Percentiles rank a stretch among this genome's conserved stretches.
Conservation (phyloP, 768 basidiomycete species). For the Psilocybe cyanescens region DNA sequence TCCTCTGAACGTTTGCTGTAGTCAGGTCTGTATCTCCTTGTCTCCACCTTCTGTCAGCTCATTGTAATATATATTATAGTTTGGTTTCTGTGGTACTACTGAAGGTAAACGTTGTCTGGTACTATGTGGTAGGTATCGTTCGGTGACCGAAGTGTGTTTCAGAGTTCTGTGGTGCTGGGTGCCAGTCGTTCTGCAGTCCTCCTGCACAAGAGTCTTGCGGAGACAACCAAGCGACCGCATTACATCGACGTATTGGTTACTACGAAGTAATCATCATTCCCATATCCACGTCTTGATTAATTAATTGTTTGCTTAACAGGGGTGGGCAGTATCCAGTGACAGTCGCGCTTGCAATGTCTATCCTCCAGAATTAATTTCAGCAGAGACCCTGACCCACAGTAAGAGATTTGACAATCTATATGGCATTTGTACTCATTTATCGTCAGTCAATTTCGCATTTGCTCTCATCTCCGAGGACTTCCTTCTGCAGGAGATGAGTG, state of each 20-base stretch:
- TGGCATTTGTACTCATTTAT: neutral
- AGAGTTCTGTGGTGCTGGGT: constrained; percentile 10
- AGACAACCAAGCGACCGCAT: constrained; percentile 20
- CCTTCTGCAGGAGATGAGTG: constrained; percentile 24
- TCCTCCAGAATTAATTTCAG: constrained; percentile 25
- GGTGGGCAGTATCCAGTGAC: constrained; percentile 9
- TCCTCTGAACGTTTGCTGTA: constrained; percentile 19
- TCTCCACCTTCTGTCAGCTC: too few relatives aligned
- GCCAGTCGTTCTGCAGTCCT: constrained; percentile 8
- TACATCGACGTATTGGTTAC: constrained; percentile 27
- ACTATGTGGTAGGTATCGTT: constrained; percentile 6
- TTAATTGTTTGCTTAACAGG: neutral
- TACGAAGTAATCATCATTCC: constrained; percentile 19
- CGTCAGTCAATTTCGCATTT: constrained; percentile 29
- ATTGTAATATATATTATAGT: neutral
- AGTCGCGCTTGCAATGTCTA: constrained; percentile 14
- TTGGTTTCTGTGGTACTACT: constrained; percentile 21
- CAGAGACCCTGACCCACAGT: constrained; percentile 25
- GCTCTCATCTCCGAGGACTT: constrained; percentile 26
- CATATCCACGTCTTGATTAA: neutral
- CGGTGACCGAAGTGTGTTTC: neutral
- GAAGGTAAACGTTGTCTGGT: neutral
- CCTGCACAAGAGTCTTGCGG: constrained; percentile 10
- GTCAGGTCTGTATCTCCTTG: constrained; percentile 9
- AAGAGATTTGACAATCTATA: neutral